A percentile compares a stretch with the other conserved stretches of the same genome.
Conservation (phyloP, 2,329 filamentous ascomycete genomes). For the Penicillium sclerotigenum region DNA sequence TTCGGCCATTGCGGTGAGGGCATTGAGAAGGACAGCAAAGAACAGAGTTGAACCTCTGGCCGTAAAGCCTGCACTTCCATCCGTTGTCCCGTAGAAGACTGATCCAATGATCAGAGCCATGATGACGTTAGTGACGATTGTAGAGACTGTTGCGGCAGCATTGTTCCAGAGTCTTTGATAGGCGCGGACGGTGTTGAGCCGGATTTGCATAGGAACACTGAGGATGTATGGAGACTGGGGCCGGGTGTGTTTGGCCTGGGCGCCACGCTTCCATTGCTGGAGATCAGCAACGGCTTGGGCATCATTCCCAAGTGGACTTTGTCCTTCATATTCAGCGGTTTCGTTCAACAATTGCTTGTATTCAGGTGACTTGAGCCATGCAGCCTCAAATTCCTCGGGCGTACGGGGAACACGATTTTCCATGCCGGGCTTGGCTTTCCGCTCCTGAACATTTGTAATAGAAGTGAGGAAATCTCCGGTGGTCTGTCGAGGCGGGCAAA, state of each 20-base stretch:
- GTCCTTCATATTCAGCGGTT: slow-evolving; percentile 39
- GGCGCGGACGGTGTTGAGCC: slow-evolving; percentile 75
- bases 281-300: slow-evolving; percentile 27
- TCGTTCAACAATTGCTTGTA: slow-evolving; percentile 39
- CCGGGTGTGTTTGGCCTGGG: slow-evolving; percentile 48
- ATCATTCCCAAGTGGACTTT: slow-evolving; percentile 37
- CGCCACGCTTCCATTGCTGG: slow-evolving; percentile 33
- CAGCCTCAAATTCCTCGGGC: slow-evolving; percentile 62
- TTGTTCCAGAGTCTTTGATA: slow-evolving; percentile 74
- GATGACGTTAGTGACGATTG: slow-evolving; percentile 61
- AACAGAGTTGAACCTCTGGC: slow-evolving; percentile 74
- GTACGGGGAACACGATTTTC: slow-evolving; percentile 63
- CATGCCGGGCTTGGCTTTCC: slow-evolving; percentile 54
- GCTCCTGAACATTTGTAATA: slow-evolving; percentile 61
- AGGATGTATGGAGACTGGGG: slow-evolving; percentile 75
- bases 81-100: slow-evolving; percentile 72
- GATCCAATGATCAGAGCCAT: slow-evolving; percentile 74
- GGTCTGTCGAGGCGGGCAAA: slow-evolving; percentile 63
- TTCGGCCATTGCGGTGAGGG: slow-evolving; percentile 55
- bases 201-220: slow-evolving; percentile 66
- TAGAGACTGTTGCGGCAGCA: slow-evolving; percentile 65
- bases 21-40: slow-evolving; percentile 82
- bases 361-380: slow-evolving; percentile 53
- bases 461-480: slow-evolving; percentile 67
- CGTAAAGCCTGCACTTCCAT: slow-evolving; percentile 67